Conservation (phyloP, 2,329 filamentous ascomycete species). For the Alternaria angustiovoidea region DNA sequence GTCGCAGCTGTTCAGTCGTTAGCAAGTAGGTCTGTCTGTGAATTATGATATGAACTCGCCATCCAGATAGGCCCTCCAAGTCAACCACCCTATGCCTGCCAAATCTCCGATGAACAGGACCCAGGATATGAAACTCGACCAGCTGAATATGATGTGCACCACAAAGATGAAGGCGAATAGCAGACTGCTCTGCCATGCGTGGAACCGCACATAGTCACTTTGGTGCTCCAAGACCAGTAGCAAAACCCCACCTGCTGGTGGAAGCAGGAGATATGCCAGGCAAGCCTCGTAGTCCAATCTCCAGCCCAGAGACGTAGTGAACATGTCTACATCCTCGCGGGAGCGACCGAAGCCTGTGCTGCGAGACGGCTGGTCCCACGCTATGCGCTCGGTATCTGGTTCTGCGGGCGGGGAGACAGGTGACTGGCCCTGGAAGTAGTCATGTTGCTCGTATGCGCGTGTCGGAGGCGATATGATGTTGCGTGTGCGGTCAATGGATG, state of each 20-base stretch:
- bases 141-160: conserved; percentile 84
- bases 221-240: conserved; percentile 88
- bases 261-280: conserved; percentile 84
- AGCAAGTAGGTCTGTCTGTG: conserved; percentile 3
- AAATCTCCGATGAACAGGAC: conserved; percentile 80
- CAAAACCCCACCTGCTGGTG: conserved; percentile 84
- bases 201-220: conserved; percentile 96
- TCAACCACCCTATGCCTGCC: conserved; percentile 76
- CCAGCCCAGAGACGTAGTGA: conserved; percentile 88
- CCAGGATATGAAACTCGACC: conserved; percentile 86
- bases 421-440: conserved; percentile 43
- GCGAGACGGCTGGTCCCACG: conserved; percentile 34
- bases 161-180: conserved; percentile 76
- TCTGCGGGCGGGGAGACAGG: conserved; percentile 4
- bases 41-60: conserved; percentile 60
- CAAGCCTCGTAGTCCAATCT: conserved; percentile 90
- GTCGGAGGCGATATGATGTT: conserved; percentile 45
- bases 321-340: conserved; percentile 75
- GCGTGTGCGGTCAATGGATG: conserved; percentile 47
- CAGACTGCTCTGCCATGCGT: conserved; percentile 93
- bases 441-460: conserved; percentile 50
- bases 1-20: conserved; percentile 62
- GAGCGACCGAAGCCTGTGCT: conserved; percentile 34
- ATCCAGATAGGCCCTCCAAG: conserved; percentile 82
- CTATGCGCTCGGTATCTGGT: conserved; percentile 37